Percentiles rank a stretch among this genome's conserved stretches.
phyloP scores from a whole-genome alignment of 345 rosid genomes.

The Aurinia saxatilis region DNA sequence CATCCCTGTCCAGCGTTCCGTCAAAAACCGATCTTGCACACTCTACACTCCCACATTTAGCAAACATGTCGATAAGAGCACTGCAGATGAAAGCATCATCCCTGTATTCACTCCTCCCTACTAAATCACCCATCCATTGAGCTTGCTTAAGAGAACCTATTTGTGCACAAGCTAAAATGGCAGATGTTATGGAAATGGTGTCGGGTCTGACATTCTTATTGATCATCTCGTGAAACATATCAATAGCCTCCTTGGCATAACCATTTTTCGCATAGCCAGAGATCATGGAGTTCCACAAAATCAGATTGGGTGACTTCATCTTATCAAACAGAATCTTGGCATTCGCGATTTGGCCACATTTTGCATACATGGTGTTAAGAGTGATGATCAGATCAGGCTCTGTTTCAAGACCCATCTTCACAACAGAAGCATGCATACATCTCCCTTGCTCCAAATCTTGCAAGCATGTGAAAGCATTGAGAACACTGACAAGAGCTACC shows the following conservation, averaged over 20 bases:
- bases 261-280: slow-evolving; percentile 73
- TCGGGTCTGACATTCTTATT: slow-evolving; percentile 34
- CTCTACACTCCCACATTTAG: slow-evolving; percentile 62
- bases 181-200: slow-evolving; percentile 49
- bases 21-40: slow-evolving; percentile 49
- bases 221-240: slow-evolving; percentile 46
- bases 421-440: slow-evolving; percentile 43
- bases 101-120: slow-evolving; percentile 31
- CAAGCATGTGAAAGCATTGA: slow-evolving; percentile 51
- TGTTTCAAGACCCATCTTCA: slow-evolving; percentile 51
- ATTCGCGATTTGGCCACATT: slow-evolving; percentile 49
- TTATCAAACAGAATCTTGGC: slow-evolving; percentile 47
- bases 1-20: slow-evolving; percentile 45
- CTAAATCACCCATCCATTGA: slow-evolving; percentile 46
- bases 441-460: slow-evolving; percentile 50
- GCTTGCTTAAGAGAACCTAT: slow-evolving; percentile 62
- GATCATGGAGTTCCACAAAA: slow-evolving; percentile 68
- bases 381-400: slow-evolving; percentile 65
- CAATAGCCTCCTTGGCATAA: slow-evolving; percentile 49
- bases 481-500: slow-evolving; percentile 60
- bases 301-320: slow-evolving; percentile 46
- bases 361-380: slow-evolving; percentile 60
- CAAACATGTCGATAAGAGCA: slow-evolving; percentile 59
- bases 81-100: slow-evolving; percentile 42
- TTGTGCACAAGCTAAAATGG: slow-evolving; percentile 57